Base-by-base conservation (phyloP, 495 filamentous ascomycete genomes). In the Penicillium chermesinum region DNA sequence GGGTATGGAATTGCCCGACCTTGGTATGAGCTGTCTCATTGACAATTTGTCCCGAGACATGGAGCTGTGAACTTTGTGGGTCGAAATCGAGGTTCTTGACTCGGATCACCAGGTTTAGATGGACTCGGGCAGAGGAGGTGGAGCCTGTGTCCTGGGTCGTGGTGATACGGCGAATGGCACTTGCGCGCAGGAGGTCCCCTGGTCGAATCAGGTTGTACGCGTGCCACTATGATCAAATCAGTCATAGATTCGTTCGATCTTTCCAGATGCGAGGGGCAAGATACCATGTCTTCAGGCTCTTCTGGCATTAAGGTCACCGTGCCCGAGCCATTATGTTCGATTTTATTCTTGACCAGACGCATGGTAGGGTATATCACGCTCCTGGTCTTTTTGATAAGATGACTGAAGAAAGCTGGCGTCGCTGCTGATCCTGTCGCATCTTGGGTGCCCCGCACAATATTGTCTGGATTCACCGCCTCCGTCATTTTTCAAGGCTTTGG, bases 261-360 rank as follows among this genome's bases (percentile, higher is more conserved):
- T 30, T 30, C 25, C 5, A 10, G 25, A 10, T 30, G 10, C 10
- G 25, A 42, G 46, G 46, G 44, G 46, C 41, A 27, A 49, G 52
- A 46, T 74, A 91, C 88, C 90, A 98, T 96, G 65, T 98, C 93
- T 71, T 97, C 93, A 22, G 90, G 88, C 58, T 96, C 93, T 61
- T 89, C 83, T 2, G 93, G 91, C 40, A 88, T 78, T 40, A 98
- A 74, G 20, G 85, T 88, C 53, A 95, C 81, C 46, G 72, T 81
- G 9, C 87, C 88, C 3, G 86, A 84, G 74, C 87, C 88, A 71
- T 88, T 72, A 25, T 80, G 80, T 53, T 87, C 82, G 48, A 94
- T 83, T 44, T 84, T 77, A 42, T 83, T 80, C 59, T 85, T 88
- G 51, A 87, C 73, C 21, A 87, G 77, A 21, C 82, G 77, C 86